A percentile compares a stretch with the other conserved stretches of the same genome.
Evolutionary conservation across 2,329 filamentous ascomycete species (phyloP).

Genomic region (Diplodia seriata): DNA sequence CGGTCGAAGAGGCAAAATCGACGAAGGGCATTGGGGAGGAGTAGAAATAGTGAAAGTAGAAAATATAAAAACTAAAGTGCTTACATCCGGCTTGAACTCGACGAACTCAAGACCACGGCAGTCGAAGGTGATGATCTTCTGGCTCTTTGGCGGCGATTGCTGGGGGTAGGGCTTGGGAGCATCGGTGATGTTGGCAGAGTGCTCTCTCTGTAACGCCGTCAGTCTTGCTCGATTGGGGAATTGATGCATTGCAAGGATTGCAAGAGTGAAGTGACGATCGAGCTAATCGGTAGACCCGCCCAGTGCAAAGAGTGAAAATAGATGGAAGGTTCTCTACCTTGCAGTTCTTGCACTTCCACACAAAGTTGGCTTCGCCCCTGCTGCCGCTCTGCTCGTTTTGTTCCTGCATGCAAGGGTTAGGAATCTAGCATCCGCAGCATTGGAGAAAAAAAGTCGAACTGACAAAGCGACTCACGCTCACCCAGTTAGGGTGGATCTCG

Average conservation of each 20-base stretch:
- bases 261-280: background rate
- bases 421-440: background rate
- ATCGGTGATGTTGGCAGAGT: constrained; percentile 82
- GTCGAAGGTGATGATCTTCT: constrained; percentile 88
- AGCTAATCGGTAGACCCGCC: background rate
- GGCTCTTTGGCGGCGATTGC: constrained; percentile 72
- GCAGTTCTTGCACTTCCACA: constrained; percentile 99
- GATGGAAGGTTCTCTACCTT: constrained; percentile 71
- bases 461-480: constrained; percentile 89
- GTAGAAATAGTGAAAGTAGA: background rate
- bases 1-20: no score
- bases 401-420: constrained; percentile 63
- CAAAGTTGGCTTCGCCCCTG: constrained; percentile 95
- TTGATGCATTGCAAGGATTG: constrained; percentile 31
- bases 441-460: constrained; percentile 44
- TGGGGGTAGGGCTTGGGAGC: constrained; percentile 75
- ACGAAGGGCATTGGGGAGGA: background rate
- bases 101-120: constrained; percentile 92
- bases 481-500: constrained; percentile 84
- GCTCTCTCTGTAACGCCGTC: constrained; percentile 68
- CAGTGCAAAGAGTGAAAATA: constrained; percentile 35
- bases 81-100: constrained; percentile 87
- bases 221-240: constrained; percentile 16
- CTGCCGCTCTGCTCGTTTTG: constrained; percentile 90
- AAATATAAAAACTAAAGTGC: constrained; percentile 36